Base-by-base conservation (phyloP, 805 yeast species). In the Yamadazyma sp. region DNA sequence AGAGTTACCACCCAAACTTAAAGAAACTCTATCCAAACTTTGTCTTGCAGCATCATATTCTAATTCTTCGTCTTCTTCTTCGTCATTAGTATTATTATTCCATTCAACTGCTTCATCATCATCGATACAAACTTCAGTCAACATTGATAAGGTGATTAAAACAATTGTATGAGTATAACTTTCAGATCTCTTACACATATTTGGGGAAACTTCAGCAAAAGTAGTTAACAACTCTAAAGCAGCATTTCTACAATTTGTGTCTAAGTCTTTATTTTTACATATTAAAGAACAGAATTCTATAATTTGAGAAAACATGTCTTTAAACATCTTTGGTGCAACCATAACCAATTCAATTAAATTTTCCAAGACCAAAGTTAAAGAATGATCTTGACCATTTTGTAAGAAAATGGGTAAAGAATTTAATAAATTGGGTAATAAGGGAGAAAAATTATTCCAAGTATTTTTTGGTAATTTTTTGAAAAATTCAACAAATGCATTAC, bases 41-140 rank as follows among this genome's bases (percentile, higher is more conserved):
- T 87, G 95, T 57, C 96, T 82, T 4, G 96, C 98, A 38, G 95
- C 91, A 49, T 83, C 86, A 54, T 86, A 85, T 42, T 85, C 87
- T 31, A 79, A 78, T 55, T 91, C 98, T 24, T 84, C 93, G 16
- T 78, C 78, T 16, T 82, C 88, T 27, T 77, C 82, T 21, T 83
- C 76, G 44, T 81, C 86, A 42, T 86, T 94, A 29, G 82, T 78
- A 38, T 80, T 78, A 49, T 82, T 81, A 87, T 96, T 89, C 62
- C 91, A 95, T 17, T 75, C 70, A 7, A 88, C 88, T 16, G 80
- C 84, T 42, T 86, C 95, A 33, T 86, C 96, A 47, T 85, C 93
- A 53, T 84, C 94, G 23, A 75, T 65, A 40, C 95, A 89, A 37
- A 93, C 91, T 57, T 91, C 98, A 9, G 97, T 88, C 77, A 91